phyloP scores from a whole-genome alignment of 345 rosid genomes.

The thale cress (Arabidopsis thaliana) region TAIR10.1 NC_003070.9:20021001-20021500 shows the following conservation, averaged over 20 bases:
- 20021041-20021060: background rate
- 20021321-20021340: background rate
- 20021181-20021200: background rate
- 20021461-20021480: background rate
- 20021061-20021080: conserved; percentile 7
- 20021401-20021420: conserved; percentile 4
- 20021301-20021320: background rate
- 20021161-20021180: background rate
- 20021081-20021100: conserved; percentile 12
- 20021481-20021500: conserved; percentile 1
- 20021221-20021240: conserved; percentile 14
- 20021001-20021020: conserved; percentile 35
- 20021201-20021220: background rate
- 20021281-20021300: background rate
- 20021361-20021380: background rate
- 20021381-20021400: conserved; percentile 2
- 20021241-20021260: conserved; percentile 6
- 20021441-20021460: background rate
- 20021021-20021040: conserved; percentile 8
- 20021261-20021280: background rate
- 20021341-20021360: conserved; percentile 5
- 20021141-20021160: background rate
- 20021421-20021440: background rate
- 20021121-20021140: background rate
- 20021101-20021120: conserved; percentile 2